phyloP scores from a whole-genome alignment of 148 eudicot genomes.

The Spergularia bocconei region DNA sequence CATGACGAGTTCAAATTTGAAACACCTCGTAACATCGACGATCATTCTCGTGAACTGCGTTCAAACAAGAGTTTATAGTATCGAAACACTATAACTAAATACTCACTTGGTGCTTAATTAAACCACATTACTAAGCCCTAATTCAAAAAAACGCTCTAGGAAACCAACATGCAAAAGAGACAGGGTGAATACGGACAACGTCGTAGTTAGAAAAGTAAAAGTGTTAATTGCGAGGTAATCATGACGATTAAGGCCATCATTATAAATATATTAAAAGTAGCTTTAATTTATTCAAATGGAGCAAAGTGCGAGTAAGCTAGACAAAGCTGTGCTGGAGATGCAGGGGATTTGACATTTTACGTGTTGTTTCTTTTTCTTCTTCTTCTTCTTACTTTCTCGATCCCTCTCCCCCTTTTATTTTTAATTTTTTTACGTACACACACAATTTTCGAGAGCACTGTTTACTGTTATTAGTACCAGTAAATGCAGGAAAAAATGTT shows the following conservation, averaged over 20 bases:
- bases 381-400: not conserved
- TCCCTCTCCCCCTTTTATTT: no score
- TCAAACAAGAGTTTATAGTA: no score
- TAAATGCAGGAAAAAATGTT: not conserved
- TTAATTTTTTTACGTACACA: not conserved
- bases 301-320: slow-evolving; percentile 23
- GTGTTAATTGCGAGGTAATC: slow-evolving; percentile 22
- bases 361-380: slow-evolving; percentile 28
- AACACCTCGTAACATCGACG: no score
- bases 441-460: slow-evolving; percentile 24
- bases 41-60: no score
- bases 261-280: not conserved
- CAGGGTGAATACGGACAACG: slow-evolving; percentile 18
- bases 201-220: slow-evolving; percentile 18
- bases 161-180: slow-evolving; percentile 8
- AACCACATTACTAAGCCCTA: no score
- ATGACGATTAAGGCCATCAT: slow-evolving; percentile 13
- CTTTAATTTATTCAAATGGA: not conserved
- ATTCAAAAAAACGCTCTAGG: no score
- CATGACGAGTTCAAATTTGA: no score
- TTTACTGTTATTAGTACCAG: not conserved
- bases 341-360: slow-evolving; percentile 32
- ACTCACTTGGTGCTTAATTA: no score
- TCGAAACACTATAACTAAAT: no score
- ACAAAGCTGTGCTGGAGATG: slow-evolving; percentile 24